A percentile compares a stretch with the other conserved stretches of the same genome.
Conservation (phyloP, 2,329 filamentous ascomycete genomes). For the Rasamsonia emersonii region DNA sequence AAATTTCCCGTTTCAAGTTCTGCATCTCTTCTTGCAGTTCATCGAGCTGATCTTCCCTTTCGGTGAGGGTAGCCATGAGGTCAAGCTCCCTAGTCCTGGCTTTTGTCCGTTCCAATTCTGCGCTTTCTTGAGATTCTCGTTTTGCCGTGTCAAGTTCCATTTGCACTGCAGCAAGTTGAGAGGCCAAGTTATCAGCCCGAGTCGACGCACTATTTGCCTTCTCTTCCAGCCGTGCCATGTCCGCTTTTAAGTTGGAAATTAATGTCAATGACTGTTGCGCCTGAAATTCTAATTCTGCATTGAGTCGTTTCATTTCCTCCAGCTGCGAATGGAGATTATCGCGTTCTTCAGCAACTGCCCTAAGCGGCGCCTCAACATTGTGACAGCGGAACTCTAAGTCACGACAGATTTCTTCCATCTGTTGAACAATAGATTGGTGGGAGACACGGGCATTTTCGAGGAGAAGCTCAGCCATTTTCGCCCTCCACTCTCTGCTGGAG, state of each 20-base stretch:
- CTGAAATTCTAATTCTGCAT: conserved; percentile 14
- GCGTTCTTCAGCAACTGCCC: conserved; percentile 28
- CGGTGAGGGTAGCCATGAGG: conserved; percentile 33
- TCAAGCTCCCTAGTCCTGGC: conserved; percentile 33
- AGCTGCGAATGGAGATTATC: conserved; percentile 26
- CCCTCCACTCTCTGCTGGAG: conserved; percentile 41
- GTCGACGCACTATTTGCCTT: conserved; percentile 30
- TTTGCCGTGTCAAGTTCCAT: conserved; percentile 30
- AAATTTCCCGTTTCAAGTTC: conserved; percentile 13
- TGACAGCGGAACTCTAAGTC: conserved; percentile 50
- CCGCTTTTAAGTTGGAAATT: conserved; percentile 31
- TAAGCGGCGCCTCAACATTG: conserved; percentile 46
- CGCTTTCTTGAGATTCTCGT: conserved; percentile 21
- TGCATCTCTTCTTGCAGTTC: conserved; percentile 30
- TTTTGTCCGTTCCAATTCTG: conserved; percentile 18
- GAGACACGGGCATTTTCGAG: conserved; percentile 34
- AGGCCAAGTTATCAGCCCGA: conserved; percentile 29
- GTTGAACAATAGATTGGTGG: conserved; percentile 39
- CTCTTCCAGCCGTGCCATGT: conserved; percentile 28
- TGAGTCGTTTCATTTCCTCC: conserved; percentile 13
- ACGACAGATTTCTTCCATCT: conserved; percentile 45
- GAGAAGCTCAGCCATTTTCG: conserved; percentile 38
- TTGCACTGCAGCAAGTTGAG: conserved; percentile 23
- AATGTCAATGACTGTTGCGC: conserved; percentile 26
- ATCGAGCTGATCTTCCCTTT: conserved; percentile 38